A percentile compares a stretch with the other conserved stretches of the same genome.
Evolutionary conservation across 805 yeast species (phyloP).

Genomic region (Myxozyma mucilagina): DNA sequence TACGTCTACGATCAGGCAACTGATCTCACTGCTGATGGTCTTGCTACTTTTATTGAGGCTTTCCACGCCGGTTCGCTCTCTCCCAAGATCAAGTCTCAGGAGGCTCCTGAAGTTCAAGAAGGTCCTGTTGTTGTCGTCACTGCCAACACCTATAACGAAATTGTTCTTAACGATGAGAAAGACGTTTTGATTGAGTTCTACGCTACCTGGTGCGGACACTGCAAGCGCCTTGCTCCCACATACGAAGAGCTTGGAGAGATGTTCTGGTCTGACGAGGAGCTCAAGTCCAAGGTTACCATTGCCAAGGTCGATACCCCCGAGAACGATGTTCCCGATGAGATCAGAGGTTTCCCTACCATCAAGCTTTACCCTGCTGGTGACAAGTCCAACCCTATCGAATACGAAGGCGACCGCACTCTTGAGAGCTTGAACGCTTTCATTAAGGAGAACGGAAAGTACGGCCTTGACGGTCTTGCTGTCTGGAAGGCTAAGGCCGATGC

Average conservation of each 20-base stretch:
- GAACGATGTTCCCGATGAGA: slow-evolving; percentile 78
- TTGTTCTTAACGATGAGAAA: slow-evolving; percentile 64
- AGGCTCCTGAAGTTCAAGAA: slow-evolving; percentile 79
- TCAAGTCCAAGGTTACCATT: slow-evolving; percentile 59
- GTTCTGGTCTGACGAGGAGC: slow-evolving; percentile 53
- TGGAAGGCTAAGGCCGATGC: background rate
- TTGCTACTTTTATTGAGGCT: slow-evolving; percentile 62
- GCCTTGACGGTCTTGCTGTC: slow-evolving; percentile 53
- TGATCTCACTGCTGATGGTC: slow-evolving; percentile 52
- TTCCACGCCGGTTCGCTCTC: slow-evolving; percentile 63
- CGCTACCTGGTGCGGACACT: slow-evolving; percentile 95
- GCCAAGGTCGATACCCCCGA: slow-evolving; percentile 88
- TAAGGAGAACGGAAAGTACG: slow-evolving; percentile 62
- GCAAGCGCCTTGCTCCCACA: slow-evolving; percentile 84
- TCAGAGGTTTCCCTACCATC: slow-evolving; percentile 91
- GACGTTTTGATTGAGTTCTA: slow-evolving; percentile 74
- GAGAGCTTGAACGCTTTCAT: slow-evolving; percentile 71
- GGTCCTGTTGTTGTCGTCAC: slow-evolving; percentile 71
- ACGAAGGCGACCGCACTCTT: slow-evolving; percentile 69
- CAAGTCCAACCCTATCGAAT: slow-evolving; percentile 63
- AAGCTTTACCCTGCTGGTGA: slow-evolving; percentile 87
- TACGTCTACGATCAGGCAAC: slow-evolving; percentile 68
- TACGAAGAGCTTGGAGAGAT: slow-evolving; percentile 83
- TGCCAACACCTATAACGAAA: slow-evolving; percentile 74
- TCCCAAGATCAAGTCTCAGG: slow-evolving; percentile 82